Percentiles rank a stretch among this genome's conserved stretches.
Conservation (phyloP, 169 alveolate species). For the Babesia ovis region DNA sequence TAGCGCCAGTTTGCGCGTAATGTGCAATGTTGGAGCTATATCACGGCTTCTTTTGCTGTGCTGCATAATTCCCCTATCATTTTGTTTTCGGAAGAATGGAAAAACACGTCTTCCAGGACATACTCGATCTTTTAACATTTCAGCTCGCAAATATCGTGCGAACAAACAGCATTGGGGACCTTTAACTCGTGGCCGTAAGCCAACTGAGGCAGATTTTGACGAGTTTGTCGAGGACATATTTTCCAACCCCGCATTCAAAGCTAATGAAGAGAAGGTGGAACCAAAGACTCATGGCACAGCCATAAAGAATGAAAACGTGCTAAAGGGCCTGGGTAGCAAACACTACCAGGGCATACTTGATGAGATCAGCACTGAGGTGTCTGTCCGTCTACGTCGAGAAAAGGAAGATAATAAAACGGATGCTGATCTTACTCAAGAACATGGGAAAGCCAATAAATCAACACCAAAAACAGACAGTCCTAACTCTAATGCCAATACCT, state of each 20-base stretch:
- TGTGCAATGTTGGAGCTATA: conserved; percentile 13
- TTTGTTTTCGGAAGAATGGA: background rate
- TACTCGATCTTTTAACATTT: background rate
- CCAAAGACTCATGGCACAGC: background rate
- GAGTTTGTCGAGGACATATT: conserved; percentile 19
- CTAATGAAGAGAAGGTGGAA: background rate
- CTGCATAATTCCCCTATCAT: background rate
- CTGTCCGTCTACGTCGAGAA: conserved; percentile 21
- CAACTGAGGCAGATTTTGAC: conserved; percentile 13
- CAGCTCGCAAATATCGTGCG: background rate
- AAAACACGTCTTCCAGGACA: background rate
- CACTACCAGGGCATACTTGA: conserved; percentile 39
- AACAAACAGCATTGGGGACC: conserved; percentile 39
- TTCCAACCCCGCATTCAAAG: conserved; percentile 49
- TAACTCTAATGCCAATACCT: background rate
- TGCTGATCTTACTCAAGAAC: background rate
- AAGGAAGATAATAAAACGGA: background rate
- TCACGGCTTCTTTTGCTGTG: conserved; percentile 6
- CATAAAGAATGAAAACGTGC: conserved; percentile 25
- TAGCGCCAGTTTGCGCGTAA: conserved; percentile 4
- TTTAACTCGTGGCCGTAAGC: conserved; percentile 3
- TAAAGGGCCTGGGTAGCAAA: conserved; percentile 45
- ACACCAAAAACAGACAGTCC: background rate
- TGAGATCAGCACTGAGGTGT: conserved; percentile 37
- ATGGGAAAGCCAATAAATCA: background rate